A percentile compares a stretch with the other conserved stretches of the same genome.
phyloP scores from a whole-genome alignment of 108 stramenopile species.

The Aureococcus anophagefferens region DNA sequence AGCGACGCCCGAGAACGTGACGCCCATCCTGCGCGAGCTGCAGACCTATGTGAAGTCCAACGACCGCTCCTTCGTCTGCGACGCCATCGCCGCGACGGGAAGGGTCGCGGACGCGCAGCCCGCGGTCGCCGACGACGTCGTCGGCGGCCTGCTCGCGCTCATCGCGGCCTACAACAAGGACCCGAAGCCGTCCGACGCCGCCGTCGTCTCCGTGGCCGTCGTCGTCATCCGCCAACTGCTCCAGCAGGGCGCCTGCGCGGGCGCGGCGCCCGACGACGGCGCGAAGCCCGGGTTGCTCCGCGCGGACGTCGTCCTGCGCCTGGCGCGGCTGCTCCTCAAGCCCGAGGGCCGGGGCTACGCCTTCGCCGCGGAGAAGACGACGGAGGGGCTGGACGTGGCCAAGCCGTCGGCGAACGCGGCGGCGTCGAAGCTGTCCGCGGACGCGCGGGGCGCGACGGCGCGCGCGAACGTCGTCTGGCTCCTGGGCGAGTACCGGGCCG shows the following conservation, averaged over 20 bases:
- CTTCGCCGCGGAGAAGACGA: background rate
- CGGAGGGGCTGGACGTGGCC: background rate
- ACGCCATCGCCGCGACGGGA: constrained; percentile 78
- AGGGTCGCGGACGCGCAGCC: constrained; percentile 68
- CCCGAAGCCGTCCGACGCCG: constrained; percentile 25
- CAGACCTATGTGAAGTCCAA: constrained; percentile 75
- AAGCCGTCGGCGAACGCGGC: constrained; percentile 5
- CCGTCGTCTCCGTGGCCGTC: constrained; percentile 80
- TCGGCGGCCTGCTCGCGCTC: constrained; percentile 72
- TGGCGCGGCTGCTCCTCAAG: constrained; percentile 10
- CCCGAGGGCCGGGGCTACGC: constrained; percentile 1
- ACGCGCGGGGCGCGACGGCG: constrained; percentile 15
- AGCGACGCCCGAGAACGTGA: constrained; percentile 65
- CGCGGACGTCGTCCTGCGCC: constrained; percentile 4
- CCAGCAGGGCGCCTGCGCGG: constrained; percentile 52
- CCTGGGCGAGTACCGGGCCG: constrained; percentile 25
- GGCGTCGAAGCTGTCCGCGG: constrained; percentile 1
- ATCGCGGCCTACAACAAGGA: constrained; percentile 33
- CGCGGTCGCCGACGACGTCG: constrained; percentile 67
- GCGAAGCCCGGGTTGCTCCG: constrained; percentile 35
- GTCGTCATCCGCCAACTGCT: constrained; percentile 73
- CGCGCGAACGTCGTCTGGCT: constrained; percentile 42
- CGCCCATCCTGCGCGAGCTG: constrained; percentile 78
- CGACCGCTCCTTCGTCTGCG: constrained; percentile 75
- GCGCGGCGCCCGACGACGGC: constrained; percentile 30